phyloP scores from a whole-genome alignment of 2,329 filamentous ascomycete genomes.

The Dryadomyces quercivorus region DNA sequence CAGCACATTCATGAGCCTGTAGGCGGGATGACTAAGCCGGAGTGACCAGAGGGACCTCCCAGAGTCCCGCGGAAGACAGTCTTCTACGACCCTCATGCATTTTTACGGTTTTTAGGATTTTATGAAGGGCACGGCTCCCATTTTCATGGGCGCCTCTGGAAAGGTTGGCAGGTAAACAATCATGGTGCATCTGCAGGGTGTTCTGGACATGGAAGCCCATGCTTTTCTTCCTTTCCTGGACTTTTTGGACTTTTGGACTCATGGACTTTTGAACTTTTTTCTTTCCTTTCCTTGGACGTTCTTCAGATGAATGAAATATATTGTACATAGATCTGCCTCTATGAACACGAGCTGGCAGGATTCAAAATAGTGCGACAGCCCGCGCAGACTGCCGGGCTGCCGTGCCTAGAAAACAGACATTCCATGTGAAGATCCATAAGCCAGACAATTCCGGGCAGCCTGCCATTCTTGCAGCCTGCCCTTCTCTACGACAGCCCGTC shows the following conservation, averaged over 20 bases:
- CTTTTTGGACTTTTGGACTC: neutral
- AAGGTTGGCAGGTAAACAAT: slow-evolving; percentile 1
- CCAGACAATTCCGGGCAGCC: neutral
- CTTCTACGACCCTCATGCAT: neutral
- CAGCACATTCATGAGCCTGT: slow-evolving; percentile 2
- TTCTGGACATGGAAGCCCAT: neutral
- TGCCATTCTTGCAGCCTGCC: neutral
- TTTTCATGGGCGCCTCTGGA: slow-evolving; percentile 1
- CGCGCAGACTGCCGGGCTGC: too few species aligned
- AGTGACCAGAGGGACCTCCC: too few species aligned
- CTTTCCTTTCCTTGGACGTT: neutral
- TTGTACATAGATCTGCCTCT: neutral
- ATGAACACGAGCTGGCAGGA: neutral
- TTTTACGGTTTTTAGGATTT: neutral
- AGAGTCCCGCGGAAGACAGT: too few species aligned
- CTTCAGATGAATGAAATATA: neutral
- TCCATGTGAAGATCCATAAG: neutral
- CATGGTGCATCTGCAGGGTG: slow-evolving; percentile 4
- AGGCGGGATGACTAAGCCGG: too few species aligned
- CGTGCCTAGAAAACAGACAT: neutral
- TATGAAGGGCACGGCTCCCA: neutral
- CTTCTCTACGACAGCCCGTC: neutral
- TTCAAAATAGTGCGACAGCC: neutral
- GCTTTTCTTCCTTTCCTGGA: neutral
- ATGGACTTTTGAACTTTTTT: neutral